A percentile compares a stretch with the other conserved stretches of the same genome.
Evolutionary conservation across 805 yeast genomes (phyloP).

Genomic region (Schizosaccharomyces osmophilus): DNA sequence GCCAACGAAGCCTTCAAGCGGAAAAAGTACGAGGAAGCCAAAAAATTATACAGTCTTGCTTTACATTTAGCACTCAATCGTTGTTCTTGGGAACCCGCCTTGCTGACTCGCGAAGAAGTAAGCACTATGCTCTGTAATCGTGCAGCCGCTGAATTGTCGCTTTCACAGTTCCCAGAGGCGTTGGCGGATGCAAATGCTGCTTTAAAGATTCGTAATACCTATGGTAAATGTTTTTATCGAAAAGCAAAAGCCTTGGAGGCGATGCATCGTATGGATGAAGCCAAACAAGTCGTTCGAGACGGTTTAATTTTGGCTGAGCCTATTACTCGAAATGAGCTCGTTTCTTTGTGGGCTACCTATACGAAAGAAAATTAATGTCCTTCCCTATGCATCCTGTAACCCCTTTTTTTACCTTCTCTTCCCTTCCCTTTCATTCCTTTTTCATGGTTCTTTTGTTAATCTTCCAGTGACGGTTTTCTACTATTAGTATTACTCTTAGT

Average conservation of each 20-base stretch:
- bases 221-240: conserved; percentile 15
- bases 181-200: conserved; percentile 17
- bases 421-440: neutral
- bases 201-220: conserved; percentile 13
- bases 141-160: conserved; percentile 17
- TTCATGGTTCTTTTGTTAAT: too few species aligned
- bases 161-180: conserved; percentile 16
- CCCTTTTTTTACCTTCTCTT: neutral
- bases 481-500: too few species aligned
- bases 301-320: conserved; percentile 9
- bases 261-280: conserved; percentile 11
- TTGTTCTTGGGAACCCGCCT: conserved; percentile 18
- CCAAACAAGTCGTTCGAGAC: conserved; percentile 7
- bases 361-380: neutral
- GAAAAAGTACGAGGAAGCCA: conserved; percentile 14
- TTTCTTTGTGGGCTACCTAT: neutral
- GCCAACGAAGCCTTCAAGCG: conserved; percentile 13
- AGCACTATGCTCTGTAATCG: conserved; percentile 14
- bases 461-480: too few species aligned
- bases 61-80: conserved; percentile 18
- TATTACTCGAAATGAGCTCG: neutral
- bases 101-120: conserved; percentile 15
- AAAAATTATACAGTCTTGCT: conserved; percentile 15
- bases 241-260: conserved; percentile 13
- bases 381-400: too few species aligned